phyloP scores from a whole-genome alignment of 352 stramenopile genomes.

The Globisporangium mamillatum region DNA sequence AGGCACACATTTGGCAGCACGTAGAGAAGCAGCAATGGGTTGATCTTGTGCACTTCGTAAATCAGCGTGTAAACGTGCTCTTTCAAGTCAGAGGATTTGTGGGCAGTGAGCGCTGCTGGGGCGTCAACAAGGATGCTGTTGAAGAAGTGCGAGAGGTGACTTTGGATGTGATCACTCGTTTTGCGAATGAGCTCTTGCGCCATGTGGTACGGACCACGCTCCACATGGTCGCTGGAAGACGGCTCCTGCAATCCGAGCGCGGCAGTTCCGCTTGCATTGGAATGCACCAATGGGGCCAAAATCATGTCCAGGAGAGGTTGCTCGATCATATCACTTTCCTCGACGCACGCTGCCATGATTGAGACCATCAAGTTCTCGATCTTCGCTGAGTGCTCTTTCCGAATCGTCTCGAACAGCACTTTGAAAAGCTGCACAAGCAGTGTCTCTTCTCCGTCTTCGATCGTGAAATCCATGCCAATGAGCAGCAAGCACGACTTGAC shows the following conservation, averaged over 20 bases:
- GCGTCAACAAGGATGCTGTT: constrained; percentile 78
- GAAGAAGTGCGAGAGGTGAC: constrained; percentile 71
- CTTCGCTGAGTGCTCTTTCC: constrained; percentile 55
- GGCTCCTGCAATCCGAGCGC: background rate
- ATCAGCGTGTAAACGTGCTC: constrained; percentile 84
- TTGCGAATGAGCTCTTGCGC: constrained; percentile 72
- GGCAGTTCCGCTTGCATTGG: constrained; percentile 10
- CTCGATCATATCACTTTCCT: constrained; percentile 67
- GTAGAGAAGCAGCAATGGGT: constrained; percentile 67
- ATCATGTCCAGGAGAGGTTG: constrained; percentile 67
- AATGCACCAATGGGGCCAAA: constrained; percentile 48
- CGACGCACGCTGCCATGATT: constrained; percentile 69
- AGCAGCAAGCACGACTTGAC: constrained; percentile 58
- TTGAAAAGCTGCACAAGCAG: constrained; percentile 76
- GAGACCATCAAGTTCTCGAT: constrained; percentile 76
- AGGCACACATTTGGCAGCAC: constrained; percentile 86
- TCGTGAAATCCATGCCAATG: constrained; percentile 47
- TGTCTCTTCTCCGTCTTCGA: constrained; percentile 34
- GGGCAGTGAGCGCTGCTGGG: constrained; percentile 18
- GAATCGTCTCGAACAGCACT: constrained; percentile 64
- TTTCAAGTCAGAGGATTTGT: constrained; percentile 55
- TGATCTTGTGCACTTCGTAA: constrained; percentile 81
- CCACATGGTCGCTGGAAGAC: background rate
- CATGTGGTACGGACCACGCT: constrained; percentile 49
- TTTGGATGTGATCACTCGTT: constrained; percentile 66